Percentiles rank a stretch among this genome's conserved stretches.
Evolutionary conservation across 2,329 filamentous ascomycete species (phyloP).

Genomic region (Atkinsonella hypoxylon): DNA sequence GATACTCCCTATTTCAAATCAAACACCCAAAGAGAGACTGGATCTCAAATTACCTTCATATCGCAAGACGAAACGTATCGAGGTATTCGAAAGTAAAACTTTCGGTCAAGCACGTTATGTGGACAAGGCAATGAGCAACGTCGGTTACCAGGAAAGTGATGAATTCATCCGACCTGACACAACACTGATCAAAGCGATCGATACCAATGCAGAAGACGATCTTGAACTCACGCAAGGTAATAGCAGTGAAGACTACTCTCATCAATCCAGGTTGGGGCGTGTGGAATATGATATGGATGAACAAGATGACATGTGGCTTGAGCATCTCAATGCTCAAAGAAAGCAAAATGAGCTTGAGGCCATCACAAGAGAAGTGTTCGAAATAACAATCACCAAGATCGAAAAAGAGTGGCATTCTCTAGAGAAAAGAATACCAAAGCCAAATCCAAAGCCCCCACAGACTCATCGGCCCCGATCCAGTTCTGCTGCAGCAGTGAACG

Average conservation of each 20-base stretch:
- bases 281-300: conserved; percentile 99
- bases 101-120: conserved; percentile 83
- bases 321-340: conserved; percentile 67
- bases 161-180: conserved; percentile 69
- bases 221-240: conserved; percentile 29
- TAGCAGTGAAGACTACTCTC: conserved; percentile 18
- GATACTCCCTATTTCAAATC: conserved; percentile 64
- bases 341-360: conserved; percentile 62
- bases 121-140: conserved; percentile 89
- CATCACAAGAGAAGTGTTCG: conserved; percentile 88
- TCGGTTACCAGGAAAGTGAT: conserved; percentile 93
- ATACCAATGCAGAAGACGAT: conserved; percentile 49
- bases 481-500: conserved; percentile 89
- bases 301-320: conserved; percentile 94
- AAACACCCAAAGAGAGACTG: conserved; percentile 68
- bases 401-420: conserved; percentile 97
- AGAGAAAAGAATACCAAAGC: conserved; percentile 93
- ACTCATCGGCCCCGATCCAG: conserved; percentile 87
- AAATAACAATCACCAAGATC: conserved; percentile 97
- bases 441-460: conserved; percentile 90
- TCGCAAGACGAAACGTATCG: conserved; percentile 66
- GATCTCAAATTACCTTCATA: conserved; percentile 68
- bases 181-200: conserved; percentile 53
- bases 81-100: conserved; percentile 71
- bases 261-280: conserved; percentile 47